Evolutionary conservation across 2,329 filamentous ascomycete species (phyloP).

Genomic region (Aspergillus spinulosporus): DNA sequence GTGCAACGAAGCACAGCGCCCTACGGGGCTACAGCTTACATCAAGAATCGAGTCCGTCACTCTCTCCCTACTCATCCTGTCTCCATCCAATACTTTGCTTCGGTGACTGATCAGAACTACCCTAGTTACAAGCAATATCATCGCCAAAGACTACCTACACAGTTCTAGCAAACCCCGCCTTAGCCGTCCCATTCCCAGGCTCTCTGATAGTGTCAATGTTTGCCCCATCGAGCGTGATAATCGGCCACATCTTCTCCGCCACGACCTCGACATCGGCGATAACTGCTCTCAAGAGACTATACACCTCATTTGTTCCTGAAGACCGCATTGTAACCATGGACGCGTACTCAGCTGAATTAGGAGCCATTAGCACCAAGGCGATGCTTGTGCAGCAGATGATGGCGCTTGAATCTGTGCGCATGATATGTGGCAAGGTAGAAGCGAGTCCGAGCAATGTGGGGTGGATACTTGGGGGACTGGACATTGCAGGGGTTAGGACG

Average conservation of each 20-base stretch:
- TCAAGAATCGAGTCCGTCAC: conserved; percentile 20
- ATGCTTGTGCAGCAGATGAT: conserved; percentile 22
- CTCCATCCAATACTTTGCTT: background rate
- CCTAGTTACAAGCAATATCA: conserved; percentile 17
- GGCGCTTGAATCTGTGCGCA: conserved; percentile 13
- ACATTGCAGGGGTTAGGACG: too few species aligned
- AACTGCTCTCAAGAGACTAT: conserved; percentile 21
- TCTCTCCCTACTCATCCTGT: background rate
- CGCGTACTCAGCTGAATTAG: conserved; percentile 22
- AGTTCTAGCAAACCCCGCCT: conserved; percentile 25
- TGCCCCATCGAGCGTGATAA: conserved; percentile 21
- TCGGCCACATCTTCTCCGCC: conserved; percentile 23
- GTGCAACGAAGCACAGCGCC: conserved; percentile 24
- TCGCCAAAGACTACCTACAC: conserved; percentile 22
- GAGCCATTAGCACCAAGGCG: conserved; percentile 18
- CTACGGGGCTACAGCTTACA: conserved; percentile 19
- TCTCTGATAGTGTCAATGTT: conserved; percentile 17
- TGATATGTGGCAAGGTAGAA: conserved; percentile 18
- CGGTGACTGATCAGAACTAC: background rate
- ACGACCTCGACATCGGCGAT: conserved; percentile 19
- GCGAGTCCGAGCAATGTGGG: conserved; percentile 19
- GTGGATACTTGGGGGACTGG: conserved; percentile 10
- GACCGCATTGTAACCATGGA: conserved; percentile 26
- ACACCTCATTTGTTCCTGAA: conserved; percentile 19
- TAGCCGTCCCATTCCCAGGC: conserved; percentile 14